phyloP scores from a whole-genome alignment of 2,329 filamentous ascomycete species.

The Pestalotiopsis sp. region DNA sequence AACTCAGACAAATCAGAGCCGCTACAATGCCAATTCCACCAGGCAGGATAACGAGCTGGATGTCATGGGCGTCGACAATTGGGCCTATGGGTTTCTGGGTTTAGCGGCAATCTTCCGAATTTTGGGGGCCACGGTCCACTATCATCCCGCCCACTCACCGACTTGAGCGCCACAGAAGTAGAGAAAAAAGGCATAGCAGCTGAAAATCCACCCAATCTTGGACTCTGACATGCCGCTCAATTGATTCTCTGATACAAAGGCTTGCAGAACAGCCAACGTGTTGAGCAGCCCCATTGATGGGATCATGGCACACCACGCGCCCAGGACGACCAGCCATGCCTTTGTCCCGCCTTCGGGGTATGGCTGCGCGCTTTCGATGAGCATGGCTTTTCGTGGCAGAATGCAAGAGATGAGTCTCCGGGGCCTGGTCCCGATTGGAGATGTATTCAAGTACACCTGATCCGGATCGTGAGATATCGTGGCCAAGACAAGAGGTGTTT shows the following conservation, averaged over 20 bases:
- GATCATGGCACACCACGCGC: conserved; percentile 67
- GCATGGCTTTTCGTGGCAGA: not conserved
- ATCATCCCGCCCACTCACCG: conserved; percentile 30
- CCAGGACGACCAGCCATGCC: conserved; percentile 74
- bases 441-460: no score
- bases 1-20: conserved; percentile 49
- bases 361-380: not conserved
- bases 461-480: no score
- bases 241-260: conserved; percentile 67
- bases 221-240: conserved; percentile 59
- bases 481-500: no score
- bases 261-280: conserved; percentile 66
- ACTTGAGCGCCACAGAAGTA: conserved; percentile 74
- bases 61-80: conserved; percentile 70
- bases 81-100: conserved; percentile 44
- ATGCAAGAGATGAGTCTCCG: not conserved
- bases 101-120: not conserved
- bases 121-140: not conserved
- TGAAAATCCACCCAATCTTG: conserved; percentile 73
- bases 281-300: conserved; percentile 70
- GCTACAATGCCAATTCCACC: conserved; percentile 60
- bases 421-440: not conserved
- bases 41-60: conserved; percentile 56
- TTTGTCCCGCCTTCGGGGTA: conserved; percentile 53
- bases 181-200: conserved; percentile 69